Evolutionary conservation across 352 stramenopile genomes (phyloP).

Genomic region (Pythium graminicola): DNA sequence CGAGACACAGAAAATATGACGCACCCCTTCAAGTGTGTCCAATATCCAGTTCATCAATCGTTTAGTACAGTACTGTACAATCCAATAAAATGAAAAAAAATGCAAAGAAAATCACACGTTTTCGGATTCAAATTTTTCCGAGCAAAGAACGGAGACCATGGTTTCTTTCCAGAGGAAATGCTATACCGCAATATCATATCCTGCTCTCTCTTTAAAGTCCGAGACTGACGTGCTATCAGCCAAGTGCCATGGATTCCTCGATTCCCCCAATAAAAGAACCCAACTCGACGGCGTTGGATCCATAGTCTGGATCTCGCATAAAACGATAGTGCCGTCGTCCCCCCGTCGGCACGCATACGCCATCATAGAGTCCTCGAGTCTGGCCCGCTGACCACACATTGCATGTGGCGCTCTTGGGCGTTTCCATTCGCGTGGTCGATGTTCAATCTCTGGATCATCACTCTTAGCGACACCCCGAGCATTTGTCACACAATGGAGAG

Average conservation of each 20-base stretch:
- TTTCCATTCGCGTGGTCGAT: constrained; percentile 16
- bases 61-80: not conserved
- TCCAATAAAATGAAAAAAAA: not conserved
- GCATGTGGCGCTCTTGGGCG: not conserved
- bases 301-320: not conserved
- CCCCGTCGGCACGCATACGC: not conserved
- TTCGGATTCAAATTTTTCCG: not conserved
- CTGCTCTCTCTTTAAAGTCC: not conserved
- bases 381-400: not conserved
- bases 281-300: too few relatives aligned
- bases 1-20: not conserved
- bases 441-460: not conserved
- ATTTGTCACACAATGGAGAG: constrained; percentile 2
- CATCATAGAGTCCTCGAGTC: not conserved
- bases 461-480: not conserved
- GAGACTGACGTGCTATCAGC: not conserved
- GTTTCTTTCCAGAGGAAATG: not conserved
- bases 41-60: not conserved
- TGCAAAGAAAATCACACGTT: not conserved
- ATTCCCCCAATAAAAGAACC: too few relatives aligned
- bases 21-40: constrained; percentile 15
- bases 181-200: not conserved
- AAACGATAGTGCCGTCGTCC: not conserved
- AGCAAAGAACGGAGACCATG: not conserved
- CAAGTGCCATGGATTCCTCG: not conserved